These are phyloP conservation scores for Limnomonas spitsbergensis DNA, from an alignment of 139 green algal genomes.

Conservation along the genomic window DNA sequence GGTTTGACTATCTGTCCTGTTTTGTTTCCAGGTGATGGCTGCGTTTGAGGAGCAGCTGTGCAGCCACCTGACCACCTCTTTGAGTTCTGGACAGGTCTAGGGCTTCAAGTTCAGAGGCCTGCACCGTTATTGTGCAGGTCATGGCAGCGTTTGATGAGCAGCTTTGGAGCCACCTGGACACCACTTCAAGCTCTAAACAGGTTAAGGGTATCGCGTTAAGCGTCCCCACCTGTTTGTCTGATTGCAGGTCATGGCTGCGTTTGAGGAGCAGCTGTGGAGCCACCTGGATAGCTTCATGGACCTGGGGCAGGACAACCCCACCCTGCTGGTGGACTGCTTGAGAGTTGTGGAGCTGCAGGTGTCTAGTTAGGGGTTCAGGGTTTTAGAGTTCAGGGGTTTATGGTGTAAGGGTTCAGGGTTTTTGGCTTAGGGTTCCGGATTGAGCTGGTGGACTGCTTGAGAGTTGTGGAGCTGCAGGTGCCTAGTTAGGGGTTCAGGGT, in stretches of 20 bases:
- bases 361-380: no score
- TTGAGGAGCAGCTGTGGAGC: constrained; percentile 73
- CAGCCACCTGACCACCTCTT: constrained; percentile 55
- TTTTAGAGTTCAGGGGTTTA: constrained; percentile 14
- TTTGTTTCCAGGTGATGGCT: no score
- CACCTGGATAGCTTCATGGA: constrained; percentile 58
- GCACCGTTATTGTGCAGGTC: no score
- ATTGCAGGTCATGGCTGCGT: constrained; percentile 41
- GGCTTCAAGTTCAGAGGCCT: no score
- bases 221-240: no score
- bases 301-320: constrained; percentile 54
- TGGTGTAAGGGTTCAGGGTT: neutral
- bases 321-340: constrained; percentile 70
- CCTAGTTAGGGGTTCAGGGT: no score
- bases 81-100: constrained; percentile 45
- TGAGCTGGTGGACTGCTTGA: constrained; percentile 72
- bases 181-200: no score
- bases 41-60: constrained; percentile 75
- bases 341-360: constrained; percentile 82
- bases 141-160: constrained; percentile 67
- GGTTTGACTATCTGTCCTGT: no score
- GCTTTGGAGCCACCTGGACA: no score
- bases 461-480: constrained; percentile 82
- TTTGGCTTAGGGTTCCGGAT: constrained; percentile 39
- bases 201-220: no score